Evolutionary conservation across 305 asterid genomes (phyloP).

Genomic region (Rubia occidens): DNA sequence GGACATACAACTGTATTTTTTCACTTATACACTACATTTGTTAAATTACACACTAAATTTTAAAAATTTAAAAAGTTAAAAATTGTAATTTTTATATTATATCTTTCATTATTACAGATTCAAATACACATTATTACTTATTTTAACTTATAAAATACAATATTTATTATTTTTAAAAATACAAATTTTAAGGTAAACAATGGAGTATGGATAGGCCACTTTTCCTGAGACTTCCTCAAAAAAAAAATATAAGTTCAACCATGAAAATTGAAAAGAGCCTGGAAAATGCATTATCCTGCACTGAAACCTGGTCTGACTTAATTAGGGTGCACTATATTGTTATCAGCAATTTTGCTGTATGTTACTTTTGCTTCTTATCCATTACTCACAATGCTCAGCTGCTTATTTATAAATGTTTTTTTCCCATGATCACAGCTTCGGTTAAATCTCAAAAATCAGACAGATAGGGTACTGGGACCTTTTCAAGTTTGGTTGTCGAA

Average conservation of each 20-base stretch:
- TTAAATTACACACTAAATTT: too few relatives aligned
- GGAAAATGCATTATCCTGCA: neutral
- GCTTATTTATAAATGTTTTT: neutral
- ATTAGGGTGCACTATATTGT: neutral
- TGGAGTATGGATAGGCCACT: too few relatives aligned
- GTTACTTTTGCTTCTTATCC: neutral
- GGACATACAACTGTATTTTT: too few relatives aligned
- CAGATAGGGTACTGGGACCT: constrained; percentile 82
- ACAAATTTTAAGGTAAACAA: too few relatives aligned
- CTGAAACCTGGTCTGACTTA: neutral
- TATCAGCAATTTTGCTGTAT: neutral
- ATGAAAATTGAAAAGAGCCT: neutral
- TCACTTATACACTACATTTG: too few relatives aligned
- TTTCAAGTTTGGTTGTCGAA: constrained; percentile 79
- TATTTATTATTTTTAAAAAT: too few relatives aligned
- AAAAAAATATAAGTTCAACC: neutral
- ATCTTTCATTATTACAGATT: too few relatives aligned
- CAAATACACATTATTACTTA: too few relatives aligned
- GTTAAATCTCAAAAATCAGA: constrained; percentile 60
- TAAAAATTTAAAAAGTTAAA: too few relatives aligned
- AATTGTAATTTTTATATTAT: too few relatives aligned
- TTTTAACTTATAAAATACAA: too few relatives aligned
- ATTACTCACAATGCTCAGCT: constrained; percentile 11
- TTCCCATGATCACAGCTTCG: constrained; percentile 35
- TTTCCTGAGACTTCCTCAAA: too few relatives aligned